Evolutionary conservation across 2,329 filamentous ascomycete species (phyloP), one percentile per base, ranked within the genome.

Genomic region (Diaporthe sp.): DNA sequence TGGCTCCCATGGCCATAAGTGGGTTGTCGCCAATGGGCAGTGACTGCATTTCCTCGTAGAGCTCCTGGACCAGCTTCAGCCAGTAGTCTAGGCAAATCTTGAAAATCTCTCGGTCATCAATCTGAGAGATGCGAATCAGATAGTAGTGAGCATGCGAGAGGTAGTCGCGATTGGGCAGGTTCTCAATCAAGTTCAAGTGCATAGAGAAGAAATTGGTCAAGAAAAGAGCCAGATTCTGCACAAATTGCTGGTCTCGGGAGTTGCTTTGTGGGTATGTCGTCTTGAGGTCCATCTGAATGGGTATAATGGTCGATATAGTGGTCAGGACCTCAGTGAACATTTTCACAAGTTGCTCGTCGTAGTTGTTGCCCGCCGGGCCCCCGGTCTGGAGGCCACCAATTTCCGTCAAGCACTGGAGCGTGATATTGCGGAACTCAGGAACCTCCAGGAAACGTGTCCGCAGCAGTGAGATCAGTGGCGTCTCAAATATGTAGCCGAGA

Each of bases 51-150:
- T 99, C 97, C 83, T 99, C 97, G 83, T 98, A 99, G 30, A 99
- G 90, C 84, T 98, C 97, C 81, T 97, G 96, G 9, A 99, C 97
- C 68, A 98, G 90, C 85, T 98, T 98, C 50, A 97, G 97, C 97
- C 97, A 99, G 87, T 99, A 99, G 83, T 99, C 97, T 77, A 99
- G 88, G 82, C 95, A 97, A 81, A 99, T 99, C 89, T 99, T 99
- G 91, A 99, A 99, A 77, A 99, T 98, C 84, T 99, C 97, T 72
- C 97, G 93, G 82, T 99, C 97, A 79, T 99, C 97, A 78, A 99
- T 99, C 86, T 99, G 96, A 64, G 96, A 98, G 84, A 99, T 98
- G 77, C 96, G 93, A 81, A 99, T 98, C 19, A 99, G 92, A 84
- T 99, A 99, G 85, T 97, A 98, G 85, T 99, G 97, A 25, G 95